Evolutionary conservation across 495 filamentous ascomycete genomes (phyloP), one percentile per base, ranked within the genome.

Genomic region (Penicillium paradoxum): DNA sequence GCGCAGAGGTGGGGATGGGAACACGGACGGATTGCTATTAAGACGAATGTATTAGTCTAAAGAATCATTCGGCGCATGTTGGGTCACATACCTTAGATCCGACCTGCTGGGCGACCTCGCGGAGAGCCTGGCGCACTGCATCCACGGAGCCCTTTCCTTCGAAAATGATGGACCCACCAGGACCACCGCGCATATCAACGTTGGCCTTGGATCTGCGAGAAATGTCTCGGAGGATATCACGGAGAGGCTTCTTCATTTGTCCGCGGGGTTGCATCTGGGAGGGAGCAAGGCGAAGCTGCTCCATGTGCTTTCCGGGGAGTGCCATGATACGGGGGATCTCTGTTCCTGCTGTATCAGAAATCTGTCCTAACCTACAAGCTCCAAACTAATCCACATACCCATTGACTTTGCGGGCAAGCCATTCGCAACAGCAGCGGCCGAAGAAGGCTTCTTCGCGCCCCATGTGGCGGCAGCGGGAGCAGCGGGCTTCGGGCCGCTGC

Each of bases 201-300:
- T 82, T 88, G 39, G 90, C 90, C 64, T 89, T 87, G n/a, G 88
- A 91, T 55, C 84, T 83, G 62, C 85, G 85, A 63, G 91, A 95
- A 66, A 97, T 86, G 55, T 95, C 89, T 59, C 87, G 85, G 50
- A 96, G 65, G 38, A 93, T 85, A 51, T 97, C 92, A 10, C 79
- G 71, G 2, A 95, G 70, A 17, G 89, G 87, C 51, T 88, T 85
- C 79, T 89, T 95, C 64, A 95, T 70, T 58, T 95, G 83, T 41
- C 79, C 78, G 17, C 86, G 77, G 18, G 84, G 82, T 27, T 87
- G 79, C 60, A 95, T 77, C 63, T 93, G 83, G 2, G 81, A 79
- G 2, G 86, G 83, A 45, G 81, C 81, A 32, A 95, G 78, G 27
- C 82, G 74, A 39, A 93, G 78, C 44, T 80, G 80, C 65, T 95